phyloP scores from a whole-genome alignment of 306 rosid genomes.

The Vicia sativa region DNA sequence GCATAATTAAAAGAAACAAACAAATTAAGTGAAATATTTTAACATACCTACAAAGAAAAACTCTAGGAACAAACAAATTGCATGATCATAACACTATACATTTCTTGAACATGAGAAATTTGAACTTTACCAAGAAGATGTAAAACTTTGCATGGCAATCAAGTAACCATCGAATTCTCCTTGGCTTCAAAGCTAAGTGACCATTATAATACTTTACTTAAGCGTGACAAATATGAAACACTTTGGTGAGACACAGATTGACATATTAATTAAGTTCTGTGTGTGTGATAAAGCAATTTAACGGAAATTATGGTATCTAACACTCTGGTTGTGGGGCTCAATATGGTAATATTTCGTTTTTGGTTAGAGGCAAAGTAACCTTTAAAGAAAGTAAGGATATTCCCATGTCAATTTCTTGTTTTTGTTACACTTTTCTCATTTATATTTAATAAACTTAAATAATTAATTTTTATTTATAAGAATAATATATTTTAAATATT shows the following conservation, averaged over 20 bases:
- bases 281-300: conserved; percentile 12
- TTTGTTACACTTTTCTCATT: no score
- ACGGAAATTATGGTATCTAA: conserved; percentile 36
- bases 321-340: conserved; percentile 15
- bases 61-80: background rate
- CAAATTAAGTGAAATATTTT: background rate
- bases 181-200: conserved; percentile 74
- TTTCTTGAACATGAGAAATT: background rate
- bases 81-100: background rate
- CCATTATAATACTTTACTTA: conserved; percentile 21
- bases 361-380: conserved; percentile 40
- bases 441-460: no score
- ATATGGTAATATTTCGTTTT: conserved; percentile 51
- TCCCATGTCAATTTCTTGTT: conserved; percentile 30
- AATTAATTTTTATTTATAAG: no score
- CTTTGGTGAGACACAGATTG: conserved; percentile 34
- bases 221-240: conserved; percentile 21
- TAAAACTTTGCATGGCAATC: conserved; percentile 60
- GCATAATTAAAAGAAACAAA: background rate
- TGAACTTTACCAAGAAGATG: conserved; percentile 38
- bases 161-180: conserved; percentile 65
- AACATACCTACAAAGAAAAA: background rate
- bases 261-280: conserved; percentile 30
- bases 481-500: no score
- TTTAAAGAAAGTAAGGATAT: conserved; percentile 44